Evolutionary conservation across 768 basidiomycete species (phyloP), one percentile per base, ranked within the genome.

Genomic region (Tephrocybe sp.): DNA sequence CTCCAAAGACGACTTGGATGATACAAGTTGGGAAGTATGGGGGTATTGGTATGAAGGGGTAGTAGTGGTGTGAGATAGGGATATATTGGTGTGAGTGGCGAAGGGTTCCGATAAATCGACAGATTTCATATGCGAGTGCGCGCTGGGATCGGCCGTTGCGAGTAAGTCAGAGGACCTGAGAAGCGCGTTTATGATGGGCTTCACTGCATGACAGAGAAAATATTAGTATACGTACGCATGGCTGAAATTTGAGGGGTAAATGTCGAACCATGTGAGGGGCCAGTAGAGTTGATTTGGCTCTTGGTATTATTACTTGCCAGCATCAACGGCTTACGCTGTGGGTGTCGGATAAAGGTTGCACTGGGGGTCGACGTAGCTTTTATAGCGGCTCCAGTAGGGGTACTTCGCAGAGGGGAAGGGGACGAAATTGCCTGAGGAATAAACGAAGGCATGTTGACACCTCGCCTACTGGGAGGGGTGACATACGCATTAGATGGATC

Each of bases 171-270:
- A 52, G 63, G 64, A 76, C 72, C 77, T 79, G 71, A 56, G 62
- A 57, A 61, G 52, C 50, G 65, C 50, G 60, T 70, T 70, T 61
- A 69, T 69, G 60, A 67, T 44, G 41, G 56, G 33, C 57, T 67
- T 65, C 64, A 64, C 68, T 67, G 65, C 50, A 68, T 56, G 59
- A 65, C 64, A 63, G 59, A 54, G 63, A 47, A 39, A 44, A 62
- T 69, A 77, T 80, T 63, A 79, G 81, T 73, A 70, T 70, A 79
- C 81, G 76, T 80, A 83, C 83, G 74, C 68, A 69, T 71, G 56
- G 68, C 61, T 63, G 69, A 60, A 65, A 69, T 71, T 62, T 71
- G 73, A 70, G 79, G 75, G 64, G 74, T 74, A 75, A 69, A 73
- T 54, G 70, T 71, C 80, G 80, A 84, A 82, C 83, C 81, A 76